Evolutionary conservation across 768 basidiomycete species (phyloP).

Genomic region (Boletus rubropictus): DNA sequence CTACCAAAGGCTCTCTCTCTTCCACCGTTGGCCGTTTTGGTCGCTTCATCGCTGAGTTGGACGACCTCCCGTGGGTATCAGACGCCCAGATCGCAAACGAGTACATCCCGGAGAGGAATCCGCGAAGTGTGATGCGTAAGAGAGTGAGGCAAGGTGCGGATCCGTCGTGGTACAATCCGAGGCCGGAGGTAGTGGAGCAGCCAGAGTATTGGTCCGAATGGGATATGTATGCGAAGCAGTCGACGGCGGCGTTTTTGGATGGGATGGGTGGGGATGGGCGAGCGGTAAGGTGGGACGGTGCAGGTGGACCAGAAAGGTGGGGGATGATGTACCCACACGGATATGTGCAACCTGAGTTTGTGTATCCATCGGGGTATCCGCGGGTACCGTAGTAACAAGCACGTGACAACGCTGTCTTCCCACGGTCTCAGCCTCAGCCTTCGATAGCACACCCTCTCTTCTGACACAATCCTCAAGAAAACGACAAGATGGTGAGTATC

Average conservation of each 20-base stretch:
- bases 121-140: slow-evolving; percentile 15
- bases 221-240: slow-evolving; percentile 25
- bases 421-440: slow-evolving; percentile 24
- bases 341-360: slow-evolving; percentile 18
- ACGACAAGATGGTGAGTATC: slow-evolving; percentile 44
- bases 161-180: slow-evolving; percentile 27
- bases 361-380: slow-evolving; percentile 16
- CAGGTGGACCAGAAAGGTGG: background rate
- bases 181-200: slow-evolving; percentile 4
- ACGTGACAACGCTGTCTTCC: slow-evolving; percentile 9
- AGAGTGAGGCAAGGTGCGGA: slow-evolving; percentile 13
- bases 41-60: slow-evolving; percentile 32
- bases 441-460: too few species aligned
- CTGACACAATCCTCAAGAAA: slow-evolving; percentile 30
- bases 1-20: slow-evolving; percentile 2
- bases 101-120: slow-evolving; percentile 36
- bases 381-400: too few species aligned
- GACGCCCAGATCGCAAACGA: slow-evolving; percentile 38
- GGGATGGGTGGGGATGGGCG: background rate
- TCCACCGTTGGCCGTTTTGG: slow-evolving; percentile 32
- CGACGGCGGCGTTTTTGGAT: slow-evolving; percentile 10
- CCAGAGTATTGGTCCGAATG: slow-evolving; percentile 16
- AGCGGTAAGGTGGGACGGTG: background rate
- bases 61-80: slow-evolving; percentile 42
- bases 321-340: slow-evolving; percentile 19